Evolutionary conservation across 306 rosid genomes (phyloP).

Genomic region (Elaeagnus macrophylla): DNA sequence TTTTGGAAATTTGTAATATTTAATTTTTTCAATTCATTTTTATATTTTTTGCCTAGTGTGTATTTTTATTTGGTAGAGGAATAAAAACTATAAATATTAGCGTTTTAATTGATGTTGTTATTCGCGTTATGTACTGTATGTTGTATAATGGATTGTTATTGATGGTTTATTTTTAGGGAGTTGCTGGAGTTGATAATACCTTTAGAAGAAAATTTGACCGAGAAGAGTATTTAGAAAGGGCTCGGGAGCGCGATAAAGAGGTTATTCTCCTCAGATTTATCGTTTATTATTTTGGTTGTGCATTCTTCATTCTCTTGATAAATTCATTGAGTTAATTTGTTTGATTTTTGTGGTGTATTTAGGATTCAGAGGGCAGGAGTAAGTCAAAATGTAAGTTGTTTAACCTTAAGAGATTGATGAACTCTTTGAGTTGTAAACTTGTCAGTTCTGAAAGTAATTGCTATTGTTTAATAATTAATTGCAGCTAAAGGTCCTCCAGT

Average conservation of each 20-base stretch:
- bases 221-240: constrained; percentile 86
- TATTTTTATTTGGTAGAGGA: too few species aligned
- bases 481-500: constrained; percentile 79
- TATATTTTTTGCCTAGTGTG: too few species aligned
- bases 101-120: too few species aligned
- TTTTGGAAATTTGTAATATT: too few species aligned
- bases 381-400: constrained; percentile 58
- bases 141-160: too few species aligned
- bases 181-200: constrained; percentile 80
- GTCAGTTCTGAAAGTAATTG: too few species aligned
- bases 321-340: too few species aligned
- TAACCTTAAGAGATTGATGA: not conserved
- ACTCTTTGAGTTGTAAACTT: not conserved
- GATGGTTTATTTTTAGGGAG: not conserved
- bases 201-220: constrained; percentile 90
- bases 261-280: constrained; percentile 15
- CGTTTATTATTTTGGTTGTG: too few species aligned
- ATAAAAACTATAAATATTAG: too few species aligned
- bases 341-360: not conserved
- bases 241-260: constrained; percentile 91
- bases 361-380: constrained; percentile 53
- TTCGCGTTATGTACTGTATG: too few species aligned
- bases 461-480: not conserved
- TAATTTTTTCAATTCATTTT: too few species aligned
- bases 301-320: too few species aligned